A percentile compares a stretch with the other conserved stretches of the same genome.
These are phyloP conservation scores for Tarenaya hassleriana DNA, from an alignment of 345 rosid species.

Conservation along the genomic window DNA sequence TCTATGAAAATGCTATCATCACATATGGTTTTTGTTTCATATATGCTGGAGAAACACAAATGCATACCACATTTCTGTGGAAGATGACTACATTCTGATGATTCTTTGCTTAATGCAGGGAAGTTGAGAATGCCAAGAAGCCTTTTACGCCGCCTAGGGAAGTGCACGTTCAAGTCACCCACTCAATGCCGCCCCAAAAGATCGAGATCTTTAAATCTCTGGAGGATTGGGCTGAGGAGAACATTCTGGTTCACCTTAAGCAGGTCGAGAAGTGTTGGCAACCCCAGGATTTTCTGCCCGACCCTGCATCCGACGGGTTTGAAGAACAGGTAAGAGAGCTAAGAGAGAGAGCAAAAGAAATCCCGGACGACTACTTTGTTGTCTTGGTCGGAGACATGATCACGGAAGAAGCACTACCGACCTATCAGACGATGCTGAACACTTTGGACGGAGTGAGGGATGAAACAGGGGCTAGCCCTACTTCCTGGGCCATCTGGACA, in stretches of 20 bases:
- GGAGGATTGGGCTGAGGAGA: conserved; percentile 81
- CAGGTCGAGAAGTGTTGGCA: conserved; percentile 96
- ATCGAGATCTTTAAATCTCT: conserved; percentile 80
- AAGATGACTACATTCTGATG: conserved; percentile 9
- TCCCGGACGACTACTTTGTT: conserved; percentile 84
- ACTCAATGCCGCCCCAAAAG: conserved; percentile 88
- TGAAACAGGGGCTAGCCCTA: conserved; percentile 80
- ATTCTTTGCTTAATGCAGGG: conserved; percentile 40
- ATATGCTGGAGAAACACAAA: no score
- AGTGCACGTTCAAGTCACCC: conserved; percentile 80
- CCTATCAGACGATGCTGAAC: conserved; percentile 73
- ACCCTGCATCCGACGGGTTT: conserved; percentile 74
- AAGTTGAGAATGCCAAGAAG: conserved; percentile 60
- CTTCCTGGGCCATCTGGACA: conserved; percentile 67
- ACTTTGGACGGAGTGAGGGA: conserved; percentile 73
- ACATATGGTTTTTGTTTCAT: conserved; percentile 1
- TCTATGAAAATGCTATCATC: no score
- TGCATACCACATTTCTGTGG: conserved; percentile 3
- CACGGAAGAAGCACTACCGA: conserved; percentile 86
- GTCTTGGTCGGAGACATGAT: conserved; percentile 82
- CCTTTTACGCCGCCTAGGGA: conserved; percentile 74
- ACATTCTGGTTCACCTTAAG: conserved; percentile 60
- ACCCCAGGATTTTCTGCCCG: conserved; percentile 87
- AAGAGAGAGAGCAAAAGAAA: conserved; percentile 69
- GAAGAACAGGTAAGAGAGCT: conserved; percentile 76